These are phyloP conservation scores for Micromonas commoda DNA, from an alignment of 139 green algal species.

Conservation along the genomic window DNA sequence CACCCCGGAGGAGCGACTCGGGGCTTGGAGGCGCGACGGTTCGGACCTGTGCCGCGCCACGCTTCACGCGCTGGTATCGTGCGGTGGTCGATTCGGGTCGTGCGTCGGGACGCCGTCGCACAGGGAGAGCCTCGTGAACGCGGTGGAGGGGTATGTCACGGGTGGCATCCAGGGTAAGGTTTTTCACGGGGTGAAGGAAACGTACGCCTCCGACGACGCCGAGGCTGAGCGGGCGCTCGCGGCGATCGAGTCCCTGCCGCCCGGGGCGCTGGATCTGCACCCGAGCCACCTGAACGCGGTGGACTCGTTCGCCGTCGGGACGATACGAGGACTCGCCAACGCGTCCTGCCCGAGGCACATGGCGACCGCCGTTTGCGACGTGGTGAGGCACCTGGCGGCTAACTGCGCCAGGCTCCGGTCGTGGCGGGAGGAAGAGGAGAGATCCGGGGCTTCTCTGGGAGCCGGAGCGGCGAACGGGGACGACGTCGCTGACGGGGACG, in stretches of 20 bases:
- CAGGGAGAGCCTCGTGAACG: not conserved
- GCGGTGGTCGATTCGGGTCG: not conserved
- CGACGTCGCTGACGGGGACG: too few relatives aligned
- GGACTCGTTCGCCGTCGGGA: not conserved
- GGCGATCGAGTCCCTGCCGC: not conserved
- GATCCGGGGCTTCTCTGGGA: too few relatives aligned
- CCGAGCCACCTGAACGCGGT: not conserved
- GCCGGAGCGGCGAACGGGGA: too few relatives aligned
- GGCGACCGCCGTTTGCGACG: not conserved
- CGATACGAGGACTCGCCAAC: not conserved
- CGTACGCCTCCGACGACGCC: not conserved
- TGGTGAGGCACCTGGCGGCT: too few relatives aligned
- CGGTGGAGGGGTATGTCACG: constrained; percentile 2
- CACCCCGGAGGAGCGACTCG: not conserved
- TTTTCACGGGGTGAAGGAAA: not conserved
- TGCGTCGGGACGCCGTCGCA: not conserved
- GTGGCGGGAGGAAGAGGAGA: too few relatives aligned
- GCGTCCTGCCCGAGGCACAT: not conserved
- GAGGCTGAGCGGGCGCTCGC: not conserved
- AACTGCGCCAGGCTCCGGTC: not conserved
- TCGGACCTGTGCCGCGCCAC: not conserved
- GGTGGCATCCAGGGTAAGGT: not conserved
- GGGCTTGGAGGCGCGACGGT: not conserved
- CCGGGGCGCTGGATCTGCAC: not conserved
- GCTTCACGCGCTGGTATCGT: not conserved